phyloP scores from a whole-genome alignment of 1,139 yeast species.

The Scheffersomyces segobiensis region DNA sequence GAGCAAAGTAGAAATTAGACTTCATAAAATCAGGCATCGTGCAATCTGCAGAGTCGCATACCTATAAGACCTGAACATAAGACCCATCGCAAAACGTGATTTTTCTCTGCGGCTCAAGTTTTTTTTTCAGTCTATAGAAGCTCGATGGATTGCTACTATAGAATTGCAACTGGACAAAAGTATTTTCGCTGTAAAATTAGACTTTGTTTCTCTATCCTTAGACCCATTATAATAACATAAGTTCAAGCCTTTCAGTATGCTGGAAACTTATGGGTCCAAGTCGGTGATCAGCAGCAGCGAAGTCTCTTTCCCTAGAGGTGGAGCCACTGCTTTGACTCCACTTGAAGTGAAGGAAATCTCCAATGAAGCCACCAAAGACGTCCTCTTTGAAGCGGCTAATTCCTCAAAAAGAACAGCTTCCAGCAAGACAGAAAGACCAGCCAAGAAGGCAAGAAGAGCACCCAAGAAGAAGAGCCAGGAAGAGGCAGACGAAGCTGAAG shows the following conservation, averaged over 20 bases:
- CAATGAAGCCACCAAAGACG: constrained; percentile 89
- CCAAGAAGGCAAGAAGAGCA: constrained; percentile 27
- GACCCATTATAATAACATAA: background rate
- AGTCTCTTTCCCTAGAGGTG: constrained; percentile 94
- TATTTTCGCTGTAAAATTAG: background rate
- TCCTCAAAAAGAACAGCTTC: constrained; percentile 30
- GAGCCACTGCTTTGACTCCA: constrained; percentile 81
- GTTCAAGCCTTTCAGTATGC: background rate
- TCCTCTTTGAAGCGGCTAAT: constrained; percentile 58
- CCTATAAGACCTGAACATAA: background rate
- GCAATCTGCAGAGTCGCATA: too few relatives aligned
- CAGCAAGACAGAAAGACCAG: constrained; percentile 23
- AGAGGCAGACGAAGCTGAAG: constrained; percentile 19
- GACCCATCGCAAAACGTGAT: background rate
- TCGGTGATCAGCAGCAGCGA: constrained; percentile 48
- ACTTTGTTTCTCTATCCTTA: background rate
- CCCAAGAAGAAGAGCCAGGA: constrained; percentile 34
- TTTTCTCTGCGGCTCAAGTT: background rate
- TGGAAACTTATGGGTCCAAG: constrained; percentile 3
- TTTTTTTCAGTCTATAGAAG: background rate
- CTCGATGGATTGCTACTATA: background rate
- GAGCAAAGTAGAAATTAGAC: background rate
- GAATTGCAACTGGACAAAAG: background rate
- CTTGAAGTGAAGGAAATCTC: constrained; percentile 90
- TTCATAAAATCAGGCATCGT: too few relatives aligned